Percentiles rank a stretch among this genome's conserved stretches.
These are phyloP conservation scores for Trichothecium roseum DNA, from an alignment of 2,329 filamentous ascomycete species.

Conservation along the genomic window DNA sequence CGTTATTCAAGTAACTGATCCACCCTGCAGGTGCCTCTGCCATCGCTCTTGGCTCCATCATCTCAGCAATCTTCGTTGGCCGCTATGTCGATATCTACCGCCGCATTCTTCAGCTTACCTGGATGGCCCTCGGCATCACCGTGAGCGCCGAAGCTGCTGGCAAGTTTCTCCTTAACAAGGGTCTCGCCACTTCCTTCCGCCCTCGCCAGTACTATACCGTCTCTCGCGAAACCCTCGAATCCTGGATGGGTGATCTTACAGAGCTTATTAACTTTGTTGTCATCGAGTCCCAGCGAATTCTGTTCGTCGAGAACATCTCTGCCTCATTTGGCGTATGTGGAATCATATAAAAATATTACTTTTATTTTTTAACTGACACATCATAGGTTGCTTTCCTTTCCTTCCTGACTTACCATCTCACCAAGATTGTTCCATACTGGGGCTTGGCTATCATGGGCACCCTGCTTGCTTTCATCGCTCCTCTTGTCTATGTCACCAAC, in stretches of 20 bases:
- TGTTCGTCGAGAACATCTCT: conserved; percentile 57
- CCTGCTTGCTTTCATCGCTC: conserved; percentile 49
- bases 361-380: conserved; percentile 4
- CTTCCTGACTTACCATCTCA: conserved; percentile 56
- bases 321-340: conserved; percentile 48
- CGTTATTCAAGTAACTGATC: conserved; percentile 7
- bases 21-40: conserved; percentile 44
- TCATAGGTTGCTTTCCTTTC: conserved; percentile 46
- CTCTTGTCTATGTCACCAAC: conserved; percentile 56
- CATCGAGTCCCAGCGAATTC: conserved; percentile 57
- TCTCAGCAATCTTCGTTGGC: conserved; percentile 50
- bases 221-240: conserved; percentile 50
- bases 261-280: conserved; percentile 64
- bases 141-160: conserved; percentile 51
- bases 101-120: conserved; percentile 56
- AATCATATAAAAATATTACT: conserved; percentile 1
- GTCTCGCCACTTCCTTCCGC: conserved; percentile 54
- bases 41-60: conserved; percentile 50
- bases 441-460: conserved; percentile 51
- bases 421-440: conserved; percentile 63
- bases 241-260: conserved; percentile 51
- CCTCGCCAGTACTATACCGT: conserved; percentile 59
- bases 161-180: conserved; percentile 50
- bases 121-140: conserved; percentile 49
- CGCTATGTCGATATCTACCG: conserved; percentile 58